Percentiles rank a stretch among this genome's conserved stretches.
Evolutionary conservation across 169 alveolate species (phyloP).

Genomic region (Babesia ovis): DNA sequence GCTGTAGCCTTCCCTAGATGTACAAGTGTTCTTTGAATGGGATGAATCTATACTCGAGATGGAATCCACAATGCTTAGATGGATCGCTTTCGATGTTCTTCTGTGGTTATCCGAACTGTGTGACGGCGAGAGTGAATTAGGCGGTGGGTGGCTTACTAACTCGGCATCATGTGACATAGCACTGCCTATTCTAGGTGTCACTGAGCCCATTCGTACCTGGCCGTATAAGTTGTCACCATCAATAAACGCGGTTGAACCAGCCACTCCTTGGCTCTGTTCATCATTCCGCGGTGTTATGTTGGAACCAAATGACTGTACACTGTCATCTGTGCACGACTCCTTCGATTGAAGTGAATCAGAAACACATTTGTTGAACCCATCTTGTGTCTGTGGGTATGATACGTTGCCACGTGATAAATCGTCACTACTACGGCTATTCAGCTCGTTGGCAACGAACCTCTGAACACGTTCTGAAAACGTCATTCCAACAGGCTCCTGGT

Average conservation of each 20-base stretch:
- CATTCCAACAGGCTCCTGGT: not conserved
- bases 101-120: too few relatives aligned
- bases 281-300: not conserved
- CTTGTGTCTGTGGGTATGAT: too few relatives aligned
- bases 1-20: too few relatives aligned
- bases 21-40: too few relatives aligned
- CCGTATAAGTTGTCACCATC: not conserved
- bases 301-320: too few relatives aligned
- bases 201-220: not conserved
- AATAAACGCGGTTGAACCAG: not conserved
- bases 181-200: not conserved
- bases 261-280: not conserved
- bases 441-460: not conserved
- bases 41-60: too few relatives aligned
- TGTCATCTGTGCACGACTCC: too few relatives aligned
- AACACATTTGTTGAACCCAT: too few relatives aligned
- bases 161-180: not conserved
- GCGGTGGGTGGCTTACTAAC: not conserved
- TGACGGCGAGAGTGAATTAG: not conserved
- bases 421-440: not conserved
- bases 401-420: too few relatives aligned
- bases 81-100: too few relatives aligned
- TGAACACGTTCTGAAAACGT: slow-evolving; percentile 31
- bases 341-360: too few relatives aligned
- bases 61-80: too few relatives aligned